Percentiles rank a stretch among this genome's conserved stretches.
These are phyloP conservation scores for Rhizophagus prolifer DNA, from an alignment of 192 early-diverging fungal species.

Conservation along the genomic window DNA sequence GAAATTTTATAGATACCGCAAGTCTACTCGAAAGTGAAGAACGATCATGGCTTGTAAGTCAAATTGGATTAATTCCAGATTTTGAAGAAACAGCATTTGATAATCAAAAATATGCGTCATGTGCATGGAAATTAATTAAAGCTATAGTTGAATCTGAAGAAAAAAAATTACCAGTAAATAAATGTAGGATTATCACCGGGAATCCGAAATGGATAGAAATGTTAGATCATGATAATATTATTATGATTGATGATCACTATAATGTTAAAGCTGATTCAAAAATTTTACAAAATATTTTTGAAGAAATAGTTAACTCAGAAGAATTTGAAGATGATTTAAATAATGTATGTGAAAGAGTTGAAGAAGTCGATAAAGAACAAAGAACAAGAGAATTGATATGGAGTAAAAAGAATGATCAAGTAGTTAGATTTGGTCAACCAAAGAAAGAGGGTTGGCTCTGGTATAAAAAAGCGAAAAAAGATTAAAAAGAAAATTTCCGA, in stretches of 20 bases:
- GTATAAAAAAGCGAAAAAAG: neutral
- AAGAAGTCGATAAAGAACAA: conserved; percentile 30
- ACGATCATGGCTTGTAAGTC: conserved; percentile 1
- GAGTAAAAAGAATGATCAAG: conserved; percentile 31
- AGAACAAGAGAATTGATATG: conserved; percentile 28
- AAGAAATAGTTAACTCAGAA: conserved; percentile 1
- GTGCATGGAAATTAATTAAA: conserved; percentile 23
- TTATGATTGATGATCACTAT: conserved; percentile 3
- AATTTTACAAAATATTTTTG: conserved; percentile 26
- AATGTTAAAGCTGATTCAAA: conserved; percentile 25
- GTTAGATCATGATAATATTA: conserved; percentile 29
- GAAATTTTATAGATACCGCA: neutral
- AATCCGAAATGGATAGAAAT: conserved; percentile 10
- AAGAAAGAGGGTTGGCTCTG: conserved; percentile 7
- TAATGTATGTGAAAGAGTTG: conserved; percentile 23
- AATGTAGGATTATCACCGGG: conserved; percentile 20
- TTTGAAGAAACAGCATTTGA: conserved; percentile 30
- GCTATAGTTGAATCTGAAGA: conserved; percentile 10
- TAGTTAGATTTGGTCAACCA: neutral
- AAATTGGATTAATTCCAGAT: conserved; percentile 25
- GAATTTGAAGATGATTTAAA: conserved; percentile 14
- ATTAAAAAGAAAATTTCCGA: too few species aligned
- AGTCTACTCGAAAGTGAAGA: conserved; percentile 9
- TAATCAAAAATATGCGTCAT: conserved; percentile 26
- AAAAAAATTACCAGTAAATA: neutral